A percentile compares a stretch with the other conserved stretches of the same genome.
phyloP scores from a whole-genome alignment of 2,329 filamentous ascomycete species.

The Beauveria bassiana region DNA sequence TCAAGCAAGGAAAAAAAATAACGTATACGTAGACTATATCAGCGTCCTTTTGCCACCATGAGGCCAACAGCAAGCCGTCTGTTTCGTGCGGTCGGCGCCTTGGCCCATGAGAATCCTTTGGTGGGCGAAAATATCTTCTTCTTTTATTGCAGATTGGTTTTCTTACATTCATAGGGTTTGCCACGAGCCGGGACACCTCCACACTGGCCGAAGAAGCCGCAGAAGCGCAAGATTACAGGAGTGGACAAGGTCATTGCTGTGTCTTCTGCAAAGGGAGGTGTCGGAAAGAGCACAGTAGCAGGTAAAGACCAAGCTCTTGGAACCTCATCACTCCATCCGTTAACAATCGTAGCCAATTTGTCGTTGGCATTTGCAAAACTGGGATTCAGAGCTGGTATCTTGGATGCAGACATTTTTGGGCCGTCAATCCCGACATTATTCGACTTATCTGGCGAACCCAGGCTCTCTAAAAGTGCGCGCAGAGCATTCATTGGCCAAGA shows the following conservation, averaged over 20 bases:
- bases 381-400: slow-evolving; percentile 75
- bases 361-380: slow-evolving; percentile 77
- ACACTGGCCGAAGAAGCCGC: slow-evolving; percentile 64
- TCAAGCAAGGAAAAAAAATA: background rate
- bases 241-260: slow-evolving; percentile 94
- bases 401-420: slow-evolving; percentile 95
- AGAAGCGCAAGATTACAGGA: slow-evolving; percentile 70
- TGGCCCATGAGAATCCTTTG: slow-evolving; percentile 76
- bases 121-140: slow-evolving; percentile 37
- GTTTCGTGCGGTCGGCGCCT: slow-evolving; percentile 23
- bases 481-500: background rate
- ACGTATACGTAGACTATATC: background rate
- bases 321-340: background rate
- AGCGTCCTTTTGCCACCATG: slow-evolving; percentile 22
- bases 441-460: slow-evolving; percentile 70
- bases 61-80: slow-evolving; percentile 28
- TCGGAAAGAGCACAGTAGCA: slow-evolving; percentile 91
- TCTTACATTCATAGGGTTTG: slow-evolving; percentile 55
- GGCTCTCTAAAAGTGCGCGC: slow-evolving; percentile 59
- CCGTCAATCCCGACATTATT: slow-evolving; percentile 89
- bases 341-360: slow-evolving; percentile 54
- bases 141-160: background rate
- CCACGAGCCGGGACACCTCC: slow-evolving; percentile 60
- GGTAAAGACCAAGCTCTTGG: slow-evolving; percentile 37
- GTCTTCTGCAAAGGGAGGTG: slow-evolving; percentile 94